Conservation (phyloP, 257 asterid species). For the Craterostigma plantagineum region DNA sequence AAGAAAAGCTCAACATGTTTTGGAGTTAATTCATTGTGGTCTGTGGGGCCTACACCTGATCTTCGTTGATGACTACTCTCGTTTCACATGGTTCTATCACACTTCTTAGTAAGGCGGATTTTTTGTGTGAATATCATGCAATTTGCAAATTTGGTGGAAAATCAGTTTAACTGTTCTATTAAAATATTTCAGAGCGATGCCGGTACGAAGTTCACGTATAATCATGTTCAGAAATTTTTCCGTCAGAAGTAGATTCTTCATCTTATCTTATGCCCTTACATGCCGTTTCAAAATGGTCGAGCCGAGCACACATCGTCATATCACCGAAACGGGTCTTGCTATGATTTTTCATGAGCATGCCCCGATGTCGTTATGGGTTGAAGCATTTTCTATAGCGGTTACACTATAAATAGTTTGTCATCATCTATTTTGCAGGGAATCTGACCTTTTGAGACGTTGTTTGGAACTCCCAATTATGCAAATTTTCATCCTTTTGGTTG, state of each 20-base stretch:
- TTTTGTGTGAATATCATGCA: not conserved
- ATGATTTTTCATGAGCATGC: not conserved
- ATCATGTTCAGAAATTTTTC: not conserved
- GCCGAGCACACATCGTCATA: not conserved
- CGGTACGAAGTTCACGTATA: not conserved
- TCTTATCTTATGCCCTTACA: not conserved
- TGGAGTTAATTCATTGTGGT: not conserved
- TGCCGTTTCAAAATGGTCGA: not conserved
- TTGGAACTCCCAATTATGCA: not conserved
- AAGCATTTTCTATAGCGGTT: not conserved
- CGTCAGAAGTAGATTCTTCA: not conserved
- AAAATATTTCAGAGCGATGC: not conserved
- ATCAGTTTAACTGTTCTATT: not conserved
- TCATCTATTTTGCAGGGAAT: not conserved
- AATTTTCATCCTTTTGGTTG: conserved; percentile 2
- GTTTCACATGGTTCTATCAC: not conserved
- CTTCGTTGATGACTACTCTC: not conserved
- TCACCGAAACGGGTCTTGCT: not conserved
- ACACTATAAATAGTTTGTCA: not conserved
- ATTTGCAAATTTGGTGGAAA: not conserved
- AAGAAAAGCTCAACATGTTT: not conserved
- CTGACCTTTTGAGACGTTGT: not conserved
- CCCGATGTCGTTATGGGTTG: not conserved
- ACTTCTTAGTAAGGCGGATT: not conserved
- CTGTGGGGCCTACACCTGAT: not conserved